Evolutionary conservation across 345 rosid species (phyloP).

Genomic region (Hirschfeldia incana): DNA sequence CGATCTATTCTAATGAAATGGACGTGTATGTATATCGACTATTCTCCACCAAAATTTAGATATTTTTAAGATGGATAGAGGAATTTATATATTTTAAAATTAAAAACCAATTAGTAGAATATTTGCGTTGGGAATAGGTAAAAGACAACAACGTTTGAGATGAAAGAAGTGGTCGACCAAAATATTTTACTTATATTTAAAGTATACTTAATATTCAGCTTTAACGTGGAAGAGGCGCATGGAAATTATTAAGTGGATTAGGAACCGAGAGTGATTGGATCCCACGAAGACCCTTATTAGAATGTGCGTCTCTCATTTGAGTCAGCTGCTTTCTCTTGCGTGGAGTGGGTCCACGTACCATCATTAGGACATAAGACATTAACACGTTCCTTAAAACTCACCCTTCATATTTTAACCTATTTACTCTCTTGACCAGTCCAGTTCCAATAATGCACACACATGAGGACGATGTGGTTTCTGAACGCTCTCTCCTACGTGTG

Average conservation of each 20-base stretch:
- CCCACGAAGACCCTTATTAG: slow-evolving; percentile 18
- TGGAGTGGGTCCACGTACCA: slow-evolving; percentile 2
- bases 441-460: background rate
- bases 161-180: slow-evolving; percentile 17
- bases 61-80: background rate
- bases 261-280: slow-evolving; percentile 21
- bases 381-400: background rate
- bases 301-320: background rate
- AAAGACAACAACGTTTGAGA: slow-evolving; percentile 12
- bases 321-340: background rate
- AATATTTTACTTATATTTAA: background rate
- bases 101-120: background rate
- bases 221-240: slow-evolving; percentile 13
- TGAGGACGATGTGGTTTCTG: background rate
- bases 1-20: background rate
- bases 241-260: slow-evolving; percentile 4
- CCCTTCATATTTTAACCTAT: background rate
- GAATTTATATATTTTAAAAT: background rate
- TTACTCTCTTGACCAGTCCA: background rate
- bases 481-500: background rate
- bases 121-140: slow-evolving; percentile 15
- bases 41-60: background rate
- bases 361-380: background rate
- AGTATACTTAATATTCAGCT: background rate
- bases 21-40: background rate